Evolutionary conservation across 768 basidiomycete species (phyloP).

Genomic region (Leccinum olivaceopallidum): DNA sequence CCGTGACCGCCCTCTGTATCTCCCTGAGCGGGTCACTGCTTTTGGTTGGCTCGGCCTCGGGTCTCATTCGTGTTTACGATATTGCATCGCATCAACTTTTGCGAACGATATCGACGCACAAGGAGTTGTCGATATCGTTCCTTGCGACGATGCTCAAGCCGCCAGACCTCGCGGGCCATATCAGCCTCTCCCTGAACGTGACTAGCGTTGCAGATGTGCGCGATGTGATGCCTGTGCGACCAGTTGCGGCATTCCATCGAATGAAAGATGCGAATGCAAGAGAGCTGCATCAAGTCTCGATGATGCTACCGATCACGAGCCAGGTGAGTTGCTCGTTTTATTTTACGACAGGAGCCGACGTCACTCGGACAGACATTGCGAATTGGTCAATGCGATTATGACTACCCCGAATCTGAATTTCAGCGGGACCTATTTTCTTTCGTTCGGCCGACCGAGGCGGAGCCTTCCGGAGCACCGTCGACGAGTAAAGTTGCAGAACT

Average conservation of each 20-base stretch:
- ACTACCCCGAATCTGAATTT: conserved; percentile 56
- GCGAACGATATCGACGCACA: conserved; percentile 75
- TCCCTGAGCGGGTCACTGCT: conserved; percentile 79
- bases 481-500: conserved; percentile 65
- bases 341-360: neutral
- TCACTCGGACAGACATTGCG: conserved; percentile 18
- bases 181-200: conserved; percentile 52
- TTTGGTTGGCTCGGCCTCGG: conserved; percentile 76
- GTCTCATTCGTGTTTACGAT: conserved; percentile 79
- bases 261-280: conserved; percentile 67
- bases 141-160: conserved; percentile 83
- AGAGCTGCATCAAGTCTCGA: conserved; percentile 68
- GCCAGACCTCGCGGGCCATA: conserved; percentile 81
- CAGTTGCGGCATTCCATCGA: conserved; percentile 70
- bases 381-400: conserved; percentile 22
- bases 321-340: conserved; percentile 34
- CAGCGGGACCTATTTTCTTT: conserved; percentile 69
- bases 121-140: conserved; percentile 67
- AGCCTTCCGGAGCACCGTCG: conserved; percentile 37
- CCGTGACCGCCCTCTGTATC: conserved; percentile 70
- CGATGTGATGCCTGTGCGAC: conserved; percentile 65
- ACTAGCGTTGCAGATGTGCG: conserved; percentile 39
- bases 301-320: conserved; percentile 53
- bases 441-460: conserved; percentile 43
- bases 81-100: conserved; percentile 88